Evolutionary conservation across 768 basidiomycete species (phyloP), one percentile per base, ranked within the genome.

Genomic region (Phlebiopsis flavidoalba): DNA sequence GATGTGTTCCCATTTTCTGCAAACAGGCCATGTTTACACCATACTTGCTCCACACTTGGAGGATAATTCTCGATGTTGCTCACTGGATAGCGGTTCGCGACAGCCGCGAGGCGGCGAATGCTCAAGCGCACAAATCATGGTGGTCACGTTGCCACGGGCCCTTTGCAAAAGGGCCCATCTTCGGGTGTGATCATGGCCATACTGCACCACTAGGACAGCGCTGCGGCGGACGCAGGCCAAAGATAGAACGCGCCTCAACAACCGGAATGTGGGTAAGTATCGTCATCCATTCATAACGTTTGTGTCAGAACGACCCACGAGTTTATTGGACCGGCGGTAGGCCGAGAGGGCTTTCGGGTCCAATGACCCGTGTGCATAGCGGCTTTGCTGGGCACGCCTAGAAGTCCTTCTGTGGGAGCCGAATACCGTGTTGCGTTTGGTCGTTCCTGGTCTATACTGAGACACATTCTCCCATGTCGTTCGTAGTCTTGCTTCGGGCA

Each of bases 131-230:
- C 60, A 35, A 37, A 33, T 54, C n/a, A 49, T 49, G 57, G 60
- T 51, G 51, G 22, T 53, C 35, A 45, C 21, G 37, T 58, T 57
- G 47, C 55, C 60, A 62, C 60, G 60, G 50, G 4, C 60, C 37
- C 52, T 58, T 22, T 31, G 40, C 40, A 43, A 43, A 43, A 12
- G 40, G 40, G 40, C 40, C 40, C 2, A 53, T 53, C 52, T 19
- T 53, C 52, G 52, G 52, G 17, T 53, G 22, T 53, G 26, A 33
- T 53, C 52, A 33, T 11, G 17, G 3, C n/a, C 19, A 21, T 11
- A 26, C 48, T 49, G 48, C 3, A 19, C n/a, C 48, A 49, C n/a
- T n/a, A 4, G 17, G 14, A 5, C 24, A 24, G 21, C n/a, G 12
- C 15, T 21, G 14, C 53, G 11, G 26, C 14, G 12, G 53, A 2